Base-by-base conservation (phyloP, 2,329 filamentous ascomycete genomes). In the Dendryphion nanum region DNA sequence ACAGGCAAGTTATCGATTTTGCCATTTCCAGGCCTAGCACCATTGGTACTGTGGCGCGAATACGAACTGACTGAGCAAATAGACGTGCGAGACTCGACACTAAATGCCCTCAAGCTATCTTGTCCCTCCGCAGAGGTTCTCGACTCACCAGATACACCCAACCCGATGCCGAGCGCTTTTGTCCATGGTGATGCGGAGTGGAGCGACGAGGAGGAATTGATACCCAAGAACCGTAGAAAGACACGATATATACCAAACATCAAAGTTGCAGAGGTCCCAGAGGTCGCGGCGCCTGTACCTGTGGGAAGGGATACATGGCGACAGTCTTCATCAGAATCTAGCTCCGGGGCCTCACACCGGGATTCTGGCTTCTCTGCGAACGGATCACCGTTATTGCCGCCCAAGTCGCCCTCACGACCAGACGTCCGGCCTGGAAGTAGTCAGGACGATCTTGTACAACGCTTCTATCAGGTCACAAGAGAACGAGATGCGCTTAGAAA, bases 381-480 rank as follows among this genome's bases (percentile, higher is more conserved):
- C 30, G 50, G 41, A 15, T 54, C 54, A 12, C 60, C 59, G 1
- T 40, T 57, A 18, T 44, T 64, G 30, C 62, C 61, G 12, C 61
- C 60, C n/a, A 66, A 64, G 38, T 63, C 58, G 35, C 54, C 59
- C 2, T 64, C 62, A 30, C 47, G 61, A 18, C 61, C 58, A 28
- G 59, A 59, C 24, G 42, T 62, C 13, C 44, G 51, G 26, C 39
- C 48, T 14, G 57, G 59, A 14, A 61, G 54, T 35, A 64, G 55
- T 29, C 61, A 63, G 31, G 62, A 66, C n/a, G 61, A 66, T 33
- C 45, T 66, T 13, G 54, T 66, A 13, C 51, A 59, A 42, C 60
- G 61, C 18, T 64, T 64, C 47, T 64, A 64, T 38, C 55, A 62
- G 28, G 57, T 66, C n/a, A 63, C 62, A n/a, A 46, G 55, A 38